Evolutionary conservation across 192 early-diverging fungal genomes (phyloP), one percentile per base, ranked within the genome.

Genomic region (Backusella morwellensis): DNA sequence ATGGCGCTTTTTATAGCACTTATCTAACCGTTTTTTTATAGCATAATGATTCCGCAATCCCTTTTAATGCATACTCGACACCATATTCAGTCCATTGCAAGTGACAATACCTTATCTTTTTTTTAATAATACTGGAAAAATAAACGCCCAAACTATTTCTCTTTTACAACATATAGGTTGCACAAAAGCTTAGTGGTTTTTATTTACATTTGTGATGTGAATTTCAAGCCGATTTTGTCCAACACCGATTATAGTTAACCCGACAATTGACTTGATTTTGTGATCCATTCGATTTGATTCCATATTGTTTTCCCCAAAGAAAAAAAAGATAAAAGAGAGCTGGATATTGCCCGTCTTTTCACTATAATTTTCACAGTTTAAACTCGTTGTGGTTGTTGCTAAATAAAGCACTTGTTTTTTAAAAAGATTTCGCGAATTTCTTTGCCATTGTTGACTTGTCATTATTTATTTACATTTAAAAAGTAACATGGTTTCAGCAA

Each of bases 221-320:
- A 63, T 63, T 63, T 63, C 56, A 63, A 63, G 56, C 56, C 56
- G 23, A 63, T 63, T 63, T 63, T 63, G 56, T 29, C 26, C 56
- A 63, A 29, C 23, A 63, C 56, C 26, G 1, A 8, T 63, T 63
- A 26, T 29, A 63, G 56, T 63, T 63, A 23, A 63, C 26, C 56
- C 56, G 56, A 63, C 8, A 14, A 63, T 63, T 63, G 56, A 29
- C 26, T 63, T 63, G 56, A 26, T 63, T 63, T 29, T 63, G 56
- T 63, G 56, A 63, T 63, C 56, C 23, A 26, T 59, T 59, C 23
- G n/a, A 26, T 59, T 23, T 50, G 21, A 59, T 59, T 63, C 26
- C 9, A 29, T 63, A 14, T 26, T 4, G 0, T 63, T 12, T 3
- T 26, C 54, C 23, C 54, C 54, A 26, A 59, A 59, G 11, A 63